Evolutionary conservation across 2,329 filamentous ascomycete genomes (phyloP).

Genomic region (Nemania sp.): DNA sequence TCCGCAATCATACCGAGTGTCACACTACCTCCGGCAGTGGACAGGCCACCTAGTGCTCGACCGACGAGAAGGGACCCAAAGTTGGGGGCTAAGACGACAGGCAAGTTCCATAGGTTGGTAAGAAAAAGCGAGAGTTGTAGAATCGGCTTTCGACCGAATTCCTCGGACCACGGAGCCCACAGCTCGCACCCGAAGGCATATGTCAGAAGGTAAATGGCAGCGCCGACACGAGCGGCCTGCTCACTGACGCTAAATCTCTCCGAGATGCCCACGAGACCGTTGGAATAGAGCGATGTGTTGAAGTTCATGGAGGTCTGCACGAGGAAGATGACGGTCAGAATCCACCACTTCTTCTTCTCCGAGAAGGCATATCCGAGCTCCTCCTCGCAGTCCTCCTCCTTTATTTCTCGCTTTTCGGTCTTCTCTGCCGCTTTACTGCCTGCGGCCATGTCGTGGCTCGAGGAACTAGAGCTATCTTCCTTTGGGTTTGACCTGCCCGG

Average conservation of each 20-base stretch:
- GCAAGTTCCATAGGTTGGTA: constrained; percentile 78
- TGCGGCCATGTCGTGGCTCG: constrained; percentile 10
- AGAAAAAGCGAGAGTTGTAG: constrained; percentile 74
- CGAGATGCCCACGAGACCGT: constrained; percentile 67
- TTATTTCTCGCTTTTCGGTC: constrained; percentile 39
- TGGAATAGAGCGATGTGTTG: constrained; percentile 75
- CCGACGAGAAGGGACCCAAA: constrained; percentile 74
- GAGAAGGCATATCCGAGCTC: constrained; percentile 68
- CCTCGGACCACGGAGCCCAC: constrained; percentile 86
- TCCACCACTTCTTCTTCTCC: constrained; percentile 70
- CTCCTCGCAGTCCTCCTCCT: constrained; percentile 61
- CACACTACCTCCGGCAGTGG: constrained; percentile 73
- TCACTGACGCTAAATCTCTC: constrained; percentile 69
- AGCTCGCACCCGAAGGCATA: constrained; percentile 88
- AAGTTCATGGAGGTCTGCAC: constrained; percentile 81
- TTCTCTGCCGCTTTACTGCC: constrained; percentile 24
- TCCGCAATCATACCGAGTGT: constrained; percentile 77
- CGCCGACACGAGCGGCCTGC: constrained; percentile 73
- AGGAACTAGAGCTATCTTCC: constrained; percentile 4
- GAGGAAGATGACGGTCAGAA: constrained; percentile 71
- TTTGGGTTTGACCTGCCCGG: constrained; percentile 7
- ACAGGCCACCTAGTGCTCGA: constrained; percentile 69
- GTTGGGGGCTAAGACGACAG: constrained; percentile 73
- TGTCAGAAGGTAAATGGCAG: constrained; percentile 76
- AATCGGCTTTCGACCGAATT: constrained; percentile 76